Conservation (phyloP, 1,139 yeast genomes). For the Geotrichum klebahnii region DNA sequence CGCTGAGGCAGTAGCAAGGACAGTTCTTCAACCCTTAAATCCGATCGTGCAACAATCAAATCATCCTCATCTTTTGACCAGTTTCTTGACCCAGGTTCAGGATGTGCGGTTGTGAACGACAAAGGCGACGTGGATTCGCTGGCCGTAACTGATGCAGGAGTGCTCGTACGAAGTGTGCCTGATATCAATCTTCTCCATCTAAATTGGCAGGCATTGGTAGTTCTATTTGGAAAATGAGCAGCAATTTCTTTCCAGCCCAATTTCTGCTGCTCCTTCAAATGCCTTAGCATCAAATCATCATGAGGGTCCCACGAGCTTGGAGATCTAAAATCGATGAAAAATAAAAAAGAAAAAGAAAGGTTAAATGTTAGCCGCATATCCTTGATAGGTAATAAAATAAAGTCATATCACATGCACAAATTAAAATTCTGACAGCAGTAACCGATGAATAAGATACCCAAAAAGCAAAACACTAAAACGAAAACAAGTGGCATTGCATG, state of each 20-base stretch:
- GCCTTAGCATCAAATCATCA: slow-evolving; percentile 64
- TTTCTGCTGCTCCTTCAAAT: slow-evolving; percentile 65
- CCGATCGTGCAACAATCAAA: slow-evolving; percentile 55
- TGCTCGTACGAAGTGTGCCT: slow-evolving; percentile 40
- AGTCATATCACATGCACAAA: too few species aligned
- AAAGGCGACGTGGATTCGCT: slow-evolving; percentile 12
- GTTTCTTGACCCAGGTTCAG: slow-evolving; percentile 19
- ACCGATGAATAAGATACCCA: too few species aligned
- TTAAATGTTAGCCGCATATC: slow-evolving; percentile 1
- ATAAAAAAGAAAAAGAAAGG: not conserved
- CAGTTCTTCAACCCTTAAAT: slow-evolving; percentile 68
- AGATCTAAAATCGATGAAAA: slow-evolving; percentile 35
- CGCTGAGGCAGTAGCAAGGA: slow-evolving; percentile 68
- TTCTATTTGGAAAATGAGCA: slow-evolving; percentile 60
- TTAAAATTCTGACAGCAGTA: too few species aligned
- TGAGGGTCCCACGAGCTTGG: slow-evolving; percentile 78
- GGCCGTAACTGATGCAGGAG: slow-evolving; percentile 7
- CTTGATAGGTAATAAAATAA: not conserved
- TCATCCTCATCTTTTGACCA: slow-evolving; percentile 70
- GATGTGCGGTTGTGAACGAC: slow-evolving; percentile 11
- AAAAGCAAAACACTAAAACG: too few species aligned
- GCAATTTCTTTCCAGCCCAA: slow-evolving; percentile 82
- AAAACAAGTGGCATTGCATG: too few species aligned
- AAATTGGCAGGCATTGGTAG: slow-evolving; percentile 81
- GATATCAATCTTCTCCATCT: slow-evolving; percentile 67